These are phyloP conservation scores for Carex cristatella DNA, from an alignment of 176 grass and related monocot genomes.

Conservation along the genomic window DNA sequence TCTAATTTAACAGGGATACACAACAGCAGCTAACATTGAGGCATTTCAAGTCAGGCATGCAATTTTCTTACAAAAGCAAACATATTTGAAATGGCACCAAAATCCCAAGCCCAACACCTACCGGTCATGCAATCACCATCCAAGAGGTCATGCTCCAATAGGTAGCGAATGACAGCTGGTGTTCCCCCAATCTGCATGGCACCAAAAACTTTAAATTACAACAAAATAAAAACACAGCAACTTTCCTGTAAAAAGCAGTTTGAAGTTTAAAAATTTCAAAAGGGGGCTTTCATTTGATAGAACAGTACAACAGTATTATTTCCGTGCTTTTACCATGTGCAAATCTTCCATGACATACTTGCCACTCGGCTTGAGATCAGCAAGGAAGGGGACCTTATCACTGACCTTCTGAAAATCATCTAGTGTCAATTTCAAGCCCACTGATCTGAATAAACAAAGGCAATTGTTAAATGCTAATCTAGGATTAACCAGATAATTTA, in stretches of 20 bases:
- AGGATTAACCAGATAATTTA: conserved; percentile 19
- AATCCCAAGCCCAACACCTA: conserved; percentile 24
- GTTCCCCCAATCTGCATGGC: conserved; percentile 77
- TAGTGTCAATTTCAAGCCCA: conserved; percentile 76
- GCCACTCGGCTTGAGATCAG: conserved; percentile 95
- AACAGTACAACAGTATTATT: neutral
- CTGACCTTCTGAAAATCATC: conserved; percentile 99
- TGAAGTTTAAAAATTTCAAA: neutral
- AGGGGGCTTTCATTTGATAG: neutral
- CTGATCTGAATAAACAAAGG: conserved; percentile 58
- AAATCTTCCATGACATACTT: conserved; percentile 99
- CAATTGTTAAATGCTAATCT: conserved; percentile 34
- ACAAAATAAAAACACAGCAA: neutral
- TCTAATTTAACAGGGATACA: neutral
- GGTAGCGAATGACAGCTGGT: conserved; percentile 84
- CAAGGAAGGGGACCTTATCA: conserved; percentile 91
- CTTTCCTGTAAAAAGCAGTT: neutral
- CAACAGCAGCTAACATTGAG: neutral
- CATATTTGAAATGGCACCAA: neutral
- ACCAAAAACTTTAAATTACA: neutral
- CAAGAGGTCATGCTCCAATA: conserved; percentile 85
- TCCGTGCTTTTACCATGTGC: conserved; percentile 62
- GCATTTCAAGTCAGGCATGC: neutral
- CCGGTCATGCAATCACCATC: conserved; percentile 94
- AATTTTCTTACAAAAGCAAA: neutral